Base-by-base conservation (phyloP, 1,139 yeast species). In the Sugiyamaella neomexicana region DNA sequence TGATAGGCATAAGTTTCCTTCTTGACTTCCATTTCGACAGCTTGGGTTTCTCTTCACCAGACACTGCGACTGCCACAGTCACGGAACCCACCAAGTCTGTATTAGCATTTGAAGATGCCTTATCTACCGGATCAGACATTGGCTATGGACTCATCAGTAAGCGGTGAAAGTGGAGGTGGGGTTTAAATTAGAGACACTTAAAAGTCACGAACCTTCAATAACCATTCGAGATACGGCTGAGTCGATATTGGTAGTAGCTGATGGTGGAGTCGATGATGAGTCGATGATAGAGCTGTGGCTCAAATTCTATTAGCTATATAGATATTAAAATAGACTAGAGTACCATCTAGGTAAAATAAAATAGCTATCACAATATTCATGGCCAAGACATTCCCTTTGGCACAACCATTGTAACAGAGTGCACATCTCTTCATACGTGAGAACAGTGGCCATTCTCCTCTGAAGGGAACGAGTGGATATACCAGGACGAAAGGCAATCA, bases 331-430 rank as follows among this genome's bases (percentile, higher is more conserved):
- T 2, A 58, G 52, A 40, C 56, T 53, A 6, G 59, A 55, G 62
- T 77, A 85, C 93, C 93, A 87, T 36, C 76, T 70, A 8, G 75
- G 68, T 1, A 71, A 66, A 0, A 79, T 77, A 75, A 80, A 76
- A 55, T 74, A 79, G 0, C 89, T 89, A 12, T 71, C 74, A 55
- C 64, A 68, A 0, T 70, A 70, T 0, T 80, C 80, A 23, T 60
- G 61, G 2, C 53, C 53, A 1, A 86, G 54, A 53, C 80, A 72
- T 0, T 72, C 70, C 43, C 79, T 76, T 4, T 72, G 68, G 2
- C 68, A 59, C 17, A 88, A 70, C 96, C 96, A 89, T 1, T 73
- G 65, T 40, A 86, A 65, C 1, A 86, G 75, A 7, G 72, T 71
- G 10, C 66, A 55, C 17, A 82, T 72, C 64, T 89, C 96, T 1